Evolutionary conservation across 1,284 basidiomycete species (phyloP), one percentile per base, ranked within the genome.

Genomic region (Melampsora americana): DNA sequence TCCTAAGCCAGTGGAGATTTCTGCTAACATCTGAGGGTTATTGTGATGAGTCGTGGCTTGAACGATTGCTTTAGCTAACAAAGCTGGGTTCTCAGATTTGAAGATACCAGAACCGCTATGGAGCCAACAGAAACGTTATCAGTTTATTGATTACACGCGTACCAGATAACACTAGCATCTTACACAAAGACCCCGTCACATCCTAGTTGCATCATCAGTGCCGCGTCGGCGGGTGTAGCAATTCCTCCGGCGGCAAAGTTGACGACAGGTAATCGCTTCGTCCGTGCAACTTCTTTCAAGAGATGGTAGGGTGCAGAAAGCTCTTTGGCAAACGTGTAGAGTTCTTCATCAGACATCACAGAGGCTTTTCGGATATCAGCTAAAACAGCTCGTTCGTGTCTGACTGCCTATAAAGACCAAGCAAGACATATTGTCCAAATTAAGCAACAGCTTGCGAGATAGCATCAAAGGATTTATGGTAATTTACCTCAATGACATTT

Each of bases 181-280:
- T 81, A 92, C 92, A 85, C 84, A 77, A 84, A 85, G 30, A 85
- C 92, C 86, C 96, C 95, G 83, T 99, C 95, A 83, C 93, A 95
- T 66, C 95, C 95, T 50, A 99, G 88, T 83, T 98, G 95, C 95
- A 99, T 99, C 95, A 99, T 97, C 79, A 99, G 85, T 3, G 96
- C 96, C 28, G 95, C 96, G 83, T 99, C 95, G 79, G 94, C 94
- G 66, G 95, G 95, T 5, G 95, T 98, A 67, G 96, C 95, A 77
- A 99, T 89, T 79, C 95, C 95, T 78, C 95, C 95, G 67, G 95
- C 81, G 30, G 83, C 83, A 79, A 85, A 84, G 81, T 85, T 85
- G 78, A 88, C 96, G 23, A 98, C 95, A 1, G 95, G 95, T 62
- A 99, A 86, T 72, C 92, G 88, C 85, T 97, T 96, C 80, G 96